A percentile compares a stretch with the other conserved stretches of the same genome.
These are phyloP conservation scores for Rhytidiadelphus loreus DNA, from an alignment of 225 moss, liverwort and hornwort genomes.

Conservation along the genomic window DNA sequence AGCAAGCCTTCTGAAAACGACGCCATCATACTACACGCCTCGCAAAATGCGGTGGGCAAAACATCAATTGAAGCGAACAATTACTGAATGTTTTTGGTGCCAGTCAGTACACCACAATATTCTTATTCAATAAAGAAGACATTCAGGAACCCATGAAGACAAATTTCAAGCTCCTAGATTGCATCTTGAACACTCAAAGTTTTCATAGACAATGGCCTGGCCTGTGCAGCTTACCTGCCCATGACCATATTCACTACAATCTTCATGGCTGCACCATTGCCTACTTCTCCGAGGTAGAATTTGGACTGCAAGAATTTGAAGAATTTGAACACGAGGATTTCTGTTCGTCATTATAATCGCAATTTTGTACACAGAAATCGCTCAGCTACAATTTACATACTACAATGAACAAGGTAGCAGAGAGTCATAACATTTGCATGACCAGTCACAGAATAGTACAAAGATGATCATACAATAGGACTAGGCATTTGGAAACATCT, in stretches of 20 bases:
- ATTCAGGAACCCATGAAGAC: not conserved
- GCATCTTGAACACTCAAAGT: not conserved
- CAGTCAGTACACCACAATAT: not conserved
- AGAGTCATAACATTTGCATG: not conserved
- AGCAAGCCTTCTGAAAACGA: conserved; percentile 91
- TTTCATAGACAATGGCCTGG: not conserved
- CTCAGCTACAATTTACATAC: not conserved
- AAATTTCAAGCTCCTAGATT: not conserved
- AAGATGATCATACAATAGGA: not conserved
- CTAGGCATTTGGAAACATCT: not conserved
- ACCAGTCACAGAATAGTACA: not conserved
- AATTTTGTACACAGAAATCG: not conserved
- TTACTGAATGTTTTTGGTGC: not conserved
- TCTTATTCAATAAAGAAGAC: not conserved
- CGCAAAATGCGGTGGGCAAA: not conserved
- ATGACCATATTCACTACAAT: conserved; percentile 95
- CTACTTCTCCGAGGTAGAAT: conserved; percentile 81
- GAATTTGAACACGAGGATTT: not conserved
- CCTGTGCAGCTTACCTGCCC: conserved; percentile 58
- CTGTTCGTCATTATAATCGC: not conserved
- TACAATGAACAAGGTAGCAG: not conserved
- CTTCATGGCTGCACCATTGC: conserved; percentile 93
- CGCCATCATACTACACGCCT: conserved; percentile 83
- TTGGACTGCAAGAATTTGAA: conserved; percentile 48
- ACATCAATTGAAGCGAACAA: not conserved